Evolutionary conservation across 306 rosid species (phyloP).

Genomic region (Prunus mongolica): DNA sequence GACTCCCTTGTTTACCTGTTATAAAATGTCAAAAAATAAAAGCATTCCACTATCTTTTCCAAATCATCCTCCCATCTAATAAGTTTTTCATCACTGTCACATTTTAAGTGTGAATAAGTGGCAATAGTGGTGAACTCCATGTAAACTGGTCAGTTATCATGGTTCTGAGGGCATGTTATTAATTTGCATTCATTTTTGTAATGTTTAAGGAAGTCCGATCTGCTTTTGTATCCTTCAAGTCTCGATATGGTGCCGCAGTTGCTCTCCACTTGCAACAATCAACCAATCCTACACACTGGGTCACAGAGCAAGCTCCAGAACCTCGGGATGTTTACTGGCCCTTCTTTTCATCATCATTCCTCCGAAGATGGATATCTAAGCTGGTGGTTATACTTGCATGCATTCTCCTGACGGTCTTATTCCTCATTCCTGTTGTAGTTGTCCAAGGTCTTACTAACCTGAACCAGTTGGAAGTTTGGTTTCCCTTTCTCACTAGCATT

Average conservation of each 20-base stretch:
- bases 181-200: conserved; percentile 19
- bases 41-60: too few species aligned
- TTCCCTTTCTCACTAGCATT: conserved; percentile 79
- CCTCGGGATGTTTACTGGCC: conserved; percentile 95
- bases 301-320: conserved; percentile 85
- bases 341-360: conserved; percentile 76
- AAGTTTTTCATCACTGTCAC: not conserved
- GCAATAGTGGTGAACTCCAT: not conserved
- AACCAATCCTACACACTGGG: conserved; percentile 76
- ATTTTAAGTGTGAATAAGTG: not conserved
- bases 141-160: too few species aligned
- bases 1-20: not conserved
- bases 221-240: conserved; percentile 85
- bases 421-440: conserved; percentile 76
- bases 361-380: conserved; percentile 86
- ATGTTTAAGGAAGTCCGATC: conserved; percentile 70
- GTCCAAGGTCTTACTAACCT: conserved; percentile 85
- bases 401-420: conserved; percentile 54
- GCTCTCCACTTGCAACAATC: conserved; percentile 77
- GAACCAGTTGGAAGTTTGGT: conserved; percentile 65
- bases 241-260: conserved; percentile 75
- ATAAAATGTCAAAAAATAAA: too few species aligned
- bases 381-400: conserved; percentile 58
- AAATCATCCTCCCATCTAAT: not conserved
- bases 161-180: conserved; percentile 19